Conservation (phyloP, 495 filamentous ascomycete species). For the Aspergillus bertholletiae region DNA sequence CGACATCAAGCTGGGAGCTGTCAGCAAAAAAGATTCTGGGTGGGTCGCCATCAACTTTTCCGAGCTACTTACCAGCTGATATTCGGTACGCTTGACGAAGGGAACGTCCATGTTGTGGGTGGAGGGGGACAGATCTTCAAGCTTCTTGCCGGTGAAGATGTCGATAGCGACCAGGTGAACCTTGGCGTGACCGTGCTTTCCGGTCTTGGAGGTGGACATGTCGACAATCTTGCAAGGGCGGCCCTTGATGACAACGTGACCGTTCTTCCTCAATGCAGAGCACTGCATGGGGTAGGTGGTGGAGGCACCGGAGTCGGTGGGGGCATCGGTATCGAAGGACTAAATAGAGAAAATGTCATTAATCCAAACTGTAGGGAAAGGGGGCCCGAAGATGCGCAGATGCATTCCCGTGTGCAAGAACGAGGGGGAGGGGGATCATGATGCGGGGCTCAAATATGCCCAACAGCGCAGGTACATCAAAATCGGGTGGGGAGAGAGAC, state of each 20-base stretch:
- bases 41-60: neutral
- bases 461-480: constrained; percentile 10
- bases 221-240: constrained; percentile 99
- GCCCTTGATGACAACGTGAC: constrained; percentile 93
- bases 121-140: constrained; percentile 97
- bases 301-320: constrained; percentile 90
- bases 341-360: neutral
- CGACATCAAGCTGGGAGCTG: constrained; percentile 70
- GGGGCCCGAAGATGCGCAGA: too few relatives aligned
- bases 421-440: constrained; percentile 9
- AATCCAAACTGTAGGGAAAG: too few relatives aligned
- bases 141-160: constrained; percentile 99
- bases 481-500: constrained; percentile 1
- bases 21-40: neutral
- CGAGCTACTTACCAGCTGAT: constrained; percentile 74
- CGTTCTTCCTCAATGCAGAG: constrained; percentile 98
- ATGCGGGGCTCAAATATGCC: constrained; percentile 32
- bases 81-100: constrained; percentile 83
- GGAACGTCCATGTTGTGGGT: constrained; percentile 99
- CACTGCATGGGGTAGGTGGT: constrained; percentile 96
- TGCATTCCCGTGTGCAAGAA: too few relatives aligned
- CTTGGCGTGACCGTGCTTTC: constrained; percentile 99
- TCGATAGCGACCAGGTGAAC: constrained; percentile 95
- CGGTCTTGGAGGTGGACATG: constrained; percentile 99
- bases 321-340: constrained; percentile 38